Evolutionary conservation across 176 grass and related monocot genomes (phyloP), one percentile per base, ranked within the genome.

Genomic region (Miscanthus lutarioriparius): DNA sequence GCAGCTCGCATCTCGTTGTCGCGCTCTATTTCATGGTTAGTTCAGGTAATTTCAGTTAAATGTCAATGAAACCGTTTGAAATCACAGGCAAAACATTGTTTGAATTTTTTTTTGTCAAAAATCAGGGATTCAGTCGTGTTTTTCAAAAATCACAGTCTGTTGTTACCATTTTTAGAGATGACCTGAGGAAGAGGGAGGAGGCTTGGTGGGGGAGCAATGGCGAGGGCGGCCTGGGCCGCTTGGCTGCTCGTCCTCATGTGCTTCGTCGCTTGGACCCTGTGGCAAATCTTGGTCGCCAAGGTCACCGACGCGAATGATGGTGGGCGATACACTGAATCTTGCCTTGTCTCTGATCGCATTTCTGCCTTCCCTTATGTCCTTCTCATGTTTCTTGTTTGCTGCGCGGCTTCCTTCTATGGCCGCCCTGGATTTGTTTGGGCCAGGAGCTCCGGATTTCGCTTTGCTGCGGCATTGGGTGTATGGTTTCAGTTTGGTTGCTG

Each of bases 301-400:
- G 64, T 64, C 72, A 89, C 88, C 32, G 88, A 89, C 88, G 51
- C 65, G 39, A 89, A 82, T 86, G 88, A 89, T 86, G 83, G 88
- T 89, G 66, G 26, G 77, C 13, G 37, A 56, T 28, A 28, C 3
- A 72, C 32, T 14, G 70, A 88, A 81, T 62, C 40, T n/a, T 84
- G 61, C 85, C 8, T 48, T 67, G 70, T 76, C 33, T 12, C 25
- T 39, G 37, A 59, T 48, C 40, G 39, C 40, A 39, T 80, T 75
- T 58, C 10, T 61, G 15, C 14, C 27, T 76, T 20, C 14, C 7
- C 7, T 32, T 47, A 36, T 12, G 5, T 69, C 27, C 0, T 26
- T 61, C 66, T 70, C 36, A 13, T 2, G 6, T 66, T 89, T 40
- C 20, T 63, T 82, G 45, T 25, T 82, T 58, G 45, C 36, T 81